phyloP scores from a whole-genome alignment of 345 rosid genomes.

The Eucalyptus regnans region DNA sequence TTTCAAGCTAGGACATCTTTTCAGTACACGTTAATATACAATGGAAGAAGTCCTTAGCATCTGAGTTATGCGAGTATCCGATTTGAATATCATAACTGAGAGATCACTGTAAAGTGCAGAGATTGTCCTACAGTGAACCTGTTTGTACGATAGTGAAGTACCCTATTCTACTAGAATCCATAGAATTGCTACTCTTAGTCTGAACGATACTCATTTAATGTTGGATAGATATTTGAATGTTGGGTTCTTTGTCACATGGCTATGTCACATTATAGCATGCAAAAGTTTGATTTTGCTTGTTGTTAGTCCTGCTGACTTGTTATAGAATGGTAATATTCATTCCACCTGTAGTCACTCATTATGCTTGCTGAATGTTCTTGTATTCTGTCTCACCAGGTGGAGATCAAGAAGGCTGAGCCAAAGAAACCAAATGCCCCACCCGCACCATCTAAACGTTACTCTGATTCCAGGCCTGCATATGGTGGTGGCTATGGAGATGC shows the following conservation, averaged over 20 bases:
- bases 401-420: constrained; percentile 99
- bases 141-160: background rate
- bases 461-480: constrained; percentile 48
- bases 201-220: background rate
- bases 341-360: background rate
- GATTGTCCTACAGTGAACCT: background rate
- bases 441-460: constrained; percentile 43
- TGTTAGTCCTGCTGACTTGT: background rate
- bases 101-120: background rate
- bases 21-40: background rate
- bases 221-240: background rate
- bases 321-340: background rate
- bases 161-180: background rate
- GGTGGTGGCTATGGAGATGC: constrained; percentile 41
- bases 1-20: background rate
- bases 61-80: background rate
- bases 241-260: background rate
- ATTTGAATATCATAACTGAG: background rate
- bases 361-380: background rate
- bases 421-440: constrained; percentile 72
- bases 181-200: background rate
- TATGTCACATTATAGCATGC: background rate
- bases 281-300: background rate
- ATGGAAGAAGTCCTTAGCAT: background rate
- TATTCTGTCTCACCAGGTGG: constrained; percentile 45